phyloP scores from a whole-genome alignment of 495 filamentous ascomycete species.

The Stereocaulon alpinum region DNA sequence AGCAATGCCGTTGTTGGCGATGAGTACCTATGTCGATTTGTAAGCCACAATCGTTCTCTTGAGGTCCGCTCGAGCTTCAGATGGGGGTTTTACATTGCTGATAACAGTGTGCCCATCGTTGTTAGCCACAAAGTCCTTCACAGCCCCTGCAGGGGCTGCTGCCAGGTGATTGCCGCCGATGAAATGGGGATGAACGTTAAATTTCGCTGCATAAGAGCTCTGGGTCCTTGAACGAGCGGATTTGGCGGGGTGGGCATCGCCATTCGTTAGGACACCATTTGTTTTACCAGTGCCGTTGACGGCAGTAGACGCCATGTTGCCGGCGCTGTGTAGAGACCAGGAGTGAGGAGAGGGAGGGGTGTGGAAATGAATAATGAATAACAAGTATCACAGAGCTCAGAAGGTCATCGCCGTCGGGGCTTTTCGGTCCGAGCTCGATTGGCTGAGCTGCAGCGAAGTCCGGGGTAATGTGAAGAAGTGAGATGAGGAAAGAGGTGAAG shows the following conservation, averaged over 20 bases:
- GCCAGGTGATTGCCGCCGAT: slow-evolving; percentile 85
- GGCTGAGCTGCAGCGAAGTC: not conserved
- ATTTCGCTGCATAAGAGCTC: slow-evolving; percentile 59
- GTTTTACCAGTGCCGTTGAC: slow-evolving; percentile 20
- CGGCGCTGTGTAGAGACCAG: not conserved
- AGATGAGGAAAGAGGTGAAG: not conserved
- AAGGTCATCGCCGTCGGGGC: slow-evolving; percentile 1
- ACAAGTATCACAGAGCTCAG: not conserved
- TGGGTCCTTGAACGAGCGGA: slow-evolving; percentile 23
- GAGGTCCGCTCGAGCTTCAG: not conserved
- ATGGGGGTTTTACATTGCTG: slow-evolving; percentile 61
- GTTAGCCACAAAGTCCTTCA: slow-evolving; percentile 88
- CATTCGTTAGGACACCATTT: slow-evolving; percentile 30
- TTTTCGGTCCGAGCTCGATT: not conserved
- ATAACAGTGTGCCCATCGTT: slow-evolving; percentile 96
- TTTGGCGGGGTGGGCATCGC: slow-evolving; percentile 38
- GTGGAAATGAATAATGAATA: not conserved
- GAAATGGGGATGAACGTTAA: slow-evolving; percentile 80
- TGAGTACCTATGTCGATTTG: slow-evolving; percentile 63
- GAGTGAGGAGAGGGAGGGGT: not conserved
- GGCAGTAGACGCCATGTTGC: slow-evolving; percentile 15
- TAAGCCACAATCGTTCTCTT: not conserved
- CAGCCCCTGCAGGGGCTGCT: slow-evolving; percentile 62
- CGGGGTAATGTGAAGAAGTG: not conserved
- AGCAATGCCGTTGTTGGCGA: slow-evolving; percentile 99